Base-by-base conservation (phyloP, 2,329 filamentous ascomycete genomes). In the Xylaria sp. region DNA sequence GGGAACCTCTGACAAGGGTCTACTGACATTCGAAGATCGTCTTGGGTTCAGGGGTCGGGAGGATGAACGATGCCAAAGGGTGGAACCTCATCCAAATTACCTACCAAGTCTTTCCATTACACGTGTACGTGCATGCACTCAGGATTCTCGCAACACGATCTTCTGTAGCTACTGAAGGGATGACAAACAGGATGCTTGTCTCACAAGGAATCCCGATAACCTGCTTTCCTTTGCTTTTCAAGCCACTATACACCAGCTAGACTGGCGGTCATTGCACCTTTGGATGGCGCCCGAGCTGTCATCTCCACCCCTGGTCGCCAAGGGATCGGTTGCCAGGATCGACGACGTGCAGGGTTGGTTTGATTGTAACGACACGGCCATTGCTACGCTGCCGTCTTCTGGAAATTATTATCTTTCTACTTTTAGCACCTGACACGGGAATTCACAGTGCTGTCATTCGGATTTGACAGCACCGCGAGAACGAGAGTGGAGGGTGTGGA, bases 351-450 rank as follows among this genome's bases (percentile, higher is more conserved):
- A 58, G 62, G 60, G 44, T 49, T 37, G 21, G 53, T 47, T 64
- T 62, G 46, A 58, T 62, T 64, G 44, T 58, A 49, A 53, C 49
- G 21, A 53, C 35, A 40, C 48, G 54, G 19, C 60, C 40, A 41
- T 57, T 61, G 60, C 51, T 46, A 61, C 57, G 61, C 54, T 61
- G 37, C 47, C 17, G 55, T 59, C 37, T 66, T 64, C 58, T 64
- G 61, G 64, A 66, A 64, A 66, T 66, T 60, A 54, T 66, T 29
- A 31, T n/a, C 17, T 56, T 66, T 61, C 61, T 64, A 60, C 57
- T 66, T 61, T 61, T 61, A 60, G 53, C 52, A 65, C 44, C 29
- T 17, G 41, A 57, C 23, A 35, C 59, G 54, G 59, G 59, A 54
- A 13, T 52, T 40, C 4, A 54, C 9, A 44, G 40, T 27, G 23